Percentiles rank a stretch among this genome's conserved stretches.
Conservation (phyloP, 2,329 filamentous ascomycete genomes). For the Coleophoma eucalyptorum region DNA sequence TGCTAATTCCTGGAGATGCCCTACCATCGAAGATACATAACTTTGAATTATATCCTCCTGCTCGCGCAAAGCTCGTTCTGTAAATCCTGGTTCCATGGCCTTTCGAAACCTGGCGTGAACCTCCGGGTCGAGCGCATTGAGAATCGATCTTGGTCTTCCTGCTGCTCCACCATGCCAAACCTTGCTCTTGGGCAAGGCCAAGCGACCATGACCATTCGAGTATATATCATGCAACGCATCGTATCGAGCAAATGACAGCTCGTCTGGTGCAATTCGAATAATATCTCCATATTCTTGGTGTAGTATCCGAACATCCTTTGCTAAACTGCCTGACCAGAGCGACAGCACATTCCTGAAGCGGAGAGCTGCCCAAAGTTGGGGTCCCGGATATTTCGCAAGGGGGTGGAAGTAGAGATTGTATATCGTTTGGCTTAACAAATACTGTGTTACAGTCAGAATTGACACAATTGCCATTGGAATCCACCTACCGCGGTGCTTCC, state of each 20-base stretch:
- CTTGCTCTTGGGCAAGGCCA: slow-evolving; percentile 16
- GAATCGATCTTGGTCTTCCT: slow-evolving; percentile 15
- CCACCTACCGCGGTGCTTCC: too few species aligned
- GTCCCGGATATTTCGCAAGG: not conserved
- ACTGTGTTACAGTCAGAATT: too few species aligned
- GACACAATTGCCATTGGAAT: too few species aligned
- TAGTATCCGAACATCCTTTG: not conserved
- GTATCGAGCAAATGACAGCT: slow-evolving; percentile 22
- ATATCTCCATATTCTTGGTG: not conserved
- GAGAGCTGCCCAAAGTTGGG: not conserved
- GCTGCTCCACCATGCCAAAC: slow-evolving; percentile 5
- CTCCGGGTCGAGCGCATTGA: slow-evolving; percentile 6
- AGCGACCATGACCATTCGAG: slow-evolving; percentile 1
- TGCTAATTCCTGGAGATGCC: slow-evolving; percentile 5
- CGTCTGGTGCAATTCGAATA: slow-evolving; percentile 12
- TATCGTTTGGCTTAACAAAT: too few species aligned
- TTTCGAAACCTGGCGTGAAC: slow-evolving; percentile 22
- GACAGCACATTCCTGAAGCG: not conserved
- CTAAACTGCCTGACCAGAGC: not conserved
- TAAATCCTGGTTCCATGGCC: slow-evolving; percentile 26
- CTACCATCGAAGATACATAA: slow-evolving; percentile 11
- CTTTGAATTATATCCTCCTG: slow-evolving; percentile 22
- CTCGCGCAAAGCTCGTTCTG: slow-evolving; percentile 23
- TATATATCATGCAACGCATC: slow-evolving; percentile 23
- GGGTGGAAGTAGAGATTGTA: not conserved